Base-by-base conservation (phyloP, 1,284 basidiomycete species). In the Ustilago trichophora region DNA sequence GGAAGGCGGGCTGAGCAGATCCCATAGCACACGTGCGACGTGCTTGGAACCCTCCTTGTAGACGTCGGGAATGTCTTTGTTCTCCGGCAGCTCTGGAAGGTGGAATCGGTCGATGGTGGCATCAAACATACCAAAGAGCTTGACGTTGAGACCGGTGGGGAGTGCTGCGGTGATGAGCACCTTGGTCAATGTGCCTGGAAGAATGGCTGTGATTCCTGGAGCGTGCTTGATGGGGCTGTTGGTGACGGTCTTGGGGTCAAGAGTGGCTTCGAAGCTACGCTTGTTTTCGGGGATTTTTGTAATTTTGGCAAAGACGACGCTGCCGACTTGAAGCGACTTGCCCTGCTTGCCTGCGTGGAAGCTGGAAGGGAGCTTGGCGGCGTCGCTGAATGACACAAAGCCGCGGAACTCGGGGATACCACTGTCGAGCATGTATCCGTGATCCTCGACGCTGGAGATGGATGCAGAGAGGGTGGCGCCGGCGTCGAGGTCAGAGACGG, bases 121-220 rank as follows among this genome's bases (percentile, higher is more conserved):
- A 44, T 93, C 90, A 82, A 94, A 98, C 83, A 92, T 95, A 2
- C 94, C 95, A 26, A 94, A 87, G 18, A 98, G 85, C 83, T 95
- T 93, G 42, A 98, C 85, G 77, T 91, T 91, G 46, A 98, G 84
- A 21, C 97, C 96, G 18, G 85, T 85, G 15, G 89, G 85, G 32
- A 89, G 85, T n/a, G 91, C 86, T 8, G 88, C 87, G 3, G 93
- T 97, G 56, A 98, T 85, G 26, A 97, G 85, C 15, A 87, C 88
- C 79, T 90, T 88, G n/a, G 95, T 91, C 11, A 94, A 86, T 22
- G 87, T 85, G 8, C 94, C 93, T 4, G 96, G 95, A 35, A 98
- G 85, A 40, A 98, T 82, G 4, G 92, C 93, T 12, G 87, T 86
- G 57, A 91, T 88, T 58, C 87, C 66, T n/a, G 63, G 46, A 16